These are phyloP conservation scores for Rickenella mellea DNA, from an alignment of 768 basidiomycete species.

Conservation along the genomic window DNA sequence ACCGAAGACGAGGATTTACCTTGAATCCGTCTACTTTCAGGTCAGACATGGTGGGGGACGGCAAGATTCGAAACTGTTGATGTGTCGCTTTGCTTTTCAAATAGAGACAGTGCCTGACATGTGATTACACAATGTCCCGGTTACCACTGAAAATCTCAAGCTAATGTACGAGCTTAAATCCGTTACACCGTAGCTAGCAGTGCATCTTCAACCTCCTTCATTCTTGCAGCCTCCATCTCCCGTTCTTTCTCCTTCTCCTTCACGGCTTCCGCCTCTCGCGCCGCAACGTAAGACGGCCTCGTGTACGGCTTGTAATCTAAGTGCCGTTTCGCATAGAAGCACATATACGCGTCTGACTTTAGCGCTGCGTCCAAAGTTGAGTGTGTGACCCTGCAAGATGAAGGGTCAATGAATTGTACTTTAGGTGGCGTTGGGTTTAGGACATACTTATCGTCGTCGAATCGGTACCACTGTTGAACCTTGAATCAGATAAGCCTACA, in stretches of 20 bases:
- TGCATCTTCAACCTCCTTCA: conserved; percentile 57
- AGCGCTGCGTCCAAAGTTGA: conserved; percentile 63
- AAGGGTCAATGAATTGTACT: conserved; percentile 3
- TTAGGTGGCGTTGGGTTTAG: too few relatives aligned
- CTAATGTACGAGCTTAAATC: too few relatives aligned
- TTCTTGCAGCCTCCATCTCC: conserved; percentile 38
- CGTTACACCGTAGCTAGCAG: conserved; percentile 39
- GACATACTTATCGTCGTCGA: conserved; percentile 86
- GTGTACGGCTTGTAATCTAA: conserved; percentile 72
- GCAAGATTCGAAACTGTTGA: too few relatives aligned
- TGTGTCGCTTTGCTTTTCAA: too few relatives aligned
- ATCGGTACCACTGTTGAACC: conserved; percentile 72
- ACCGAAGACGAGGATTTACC: conserved; percentile 23
- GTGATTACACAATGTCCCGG: too few relatives aligned
- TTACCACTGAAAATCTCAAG: too few relatives aligned
- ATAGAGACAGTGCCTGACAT: too few relatives aligned
- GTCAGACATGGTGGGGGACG: conserved; percentile 60
- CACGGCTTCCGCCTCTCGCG: conserved; percentile 57
- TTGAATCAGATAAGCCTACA: conserved; percentile 1
- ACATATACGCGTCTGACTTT: conserved; percentile 81
- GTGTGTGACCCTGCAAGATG: conserved; percentile 48
- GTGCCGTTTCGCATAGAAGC: conserved; percentile 87
- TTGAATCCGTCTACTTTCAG: conserved; percentile 71
- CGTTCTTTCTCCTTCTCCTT: conserved; percentile 43
- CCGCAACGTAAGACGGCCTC: conserved; percentile 57